Conservation (phyloP, 257 asterid species). For the Nicotiana otophora region DNA sequence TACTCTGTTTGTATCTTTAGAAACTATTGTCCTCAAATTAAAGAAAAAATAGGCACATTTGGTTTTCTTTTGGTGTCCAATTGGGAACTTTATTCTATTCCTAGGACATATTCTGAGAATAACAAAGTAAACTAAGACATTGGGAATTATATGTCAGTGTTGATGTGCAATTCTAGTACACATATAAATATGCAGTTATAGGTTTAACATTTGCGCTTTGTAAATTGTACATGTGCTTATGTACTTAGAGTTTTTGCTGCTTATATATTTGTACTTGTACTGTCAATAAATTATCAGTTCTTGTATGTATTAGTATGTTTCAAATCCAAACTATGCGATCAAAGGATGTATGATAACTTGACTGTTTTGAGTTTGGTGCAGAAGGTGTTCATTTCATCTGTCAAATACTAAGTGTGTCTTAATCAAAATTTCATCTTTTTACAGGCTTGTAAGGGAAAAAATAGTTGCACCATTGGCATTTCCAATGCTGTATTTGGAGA, state of each 20-base stretch:
- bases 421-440: neutral
- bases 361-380: neutral
- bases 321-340: neutral
- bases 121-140: too few species aligned
- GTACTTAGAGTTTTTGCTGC: too few species aligned
- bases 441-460: conserved; percentile 72
- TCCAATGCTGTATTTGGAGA: conserved; percentile 68
- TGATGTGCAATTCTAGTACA: neutral
- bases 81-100: too few species aligned
- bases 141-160: neutral
- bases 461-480: conserved; percentile 45
- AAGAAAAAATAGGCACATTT: too few species aligned
- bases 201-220: neutral
- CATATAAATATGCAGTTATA: too few species aligned
- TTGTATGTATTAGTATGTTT: neutral
- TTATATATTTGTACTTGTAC: too few species aligned
- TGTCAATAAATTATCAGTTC: too few species aligned
- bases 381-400: neutral
- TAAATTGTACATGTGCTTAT: neutral
- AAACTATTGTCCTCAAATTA: too few species aligned
- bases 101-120: too few species aligned
- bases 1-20: too few species aligned
- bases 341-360: neutral
- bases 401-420: neutral
- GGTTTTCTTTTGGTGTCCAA: too few species aligned